Conservation (phyloP, 179 eudicot genomes). For the Beta macrorhiza region DNA sequence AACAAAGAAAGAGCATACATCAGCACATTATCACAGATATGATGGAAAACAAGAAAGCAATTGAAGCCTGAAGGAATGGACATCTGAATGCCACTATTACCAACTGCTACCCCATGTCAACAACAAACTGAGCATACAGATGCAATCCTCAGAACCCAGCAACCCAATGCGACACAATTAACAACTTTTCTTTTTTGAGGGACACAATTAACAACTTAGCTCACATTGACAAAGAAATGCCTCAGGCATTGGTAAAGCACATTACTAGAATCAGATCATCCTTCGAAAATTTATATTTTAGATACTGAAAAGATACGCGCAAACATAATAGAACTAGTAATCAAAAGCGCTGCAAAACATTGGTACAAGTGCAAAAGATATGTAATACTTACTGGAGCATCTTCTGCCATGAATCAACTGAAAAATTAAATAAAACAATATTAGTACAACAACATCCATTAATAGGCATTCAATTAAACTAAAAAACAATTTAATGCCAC, state of each 20-base stretch:
- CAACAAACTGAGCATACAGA: background rate
- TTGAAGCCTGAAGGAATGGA: background rate
- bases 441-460: background rate
- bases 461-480: background rate
- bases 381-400: conserved; percentile 58
- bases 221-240: background rate
- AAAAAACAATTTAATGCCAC: background rate
- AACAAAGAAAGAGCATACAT: no score
- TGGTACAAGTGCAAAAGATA: background rate
- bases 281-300: background rate
- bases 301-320: background rate
- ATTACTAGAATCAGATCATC: background rate
- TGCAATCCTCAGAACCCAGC: background rate
- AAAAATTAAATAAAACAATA: conserved; percentile 25
- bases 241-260: background rate
- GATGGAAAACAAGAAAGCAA: background rate
- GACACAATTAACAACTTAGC: background rate
- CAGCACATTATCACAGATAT: no score
- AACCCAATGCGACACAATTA: background rate
- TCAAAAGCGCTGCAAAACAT: background rate
- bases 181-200: no score
- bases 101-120: background rate
- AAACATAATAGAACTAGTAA: background rate
- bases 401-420: conserved; percentile 90
- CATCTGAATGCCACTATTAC: background rate